Percentiles rank a stretch among this genome's conserved stretches.
Evolutionary conservation across 768 basidiomycete species (phyloP).

Genomic region (Favolaschia claudopus): DNA sequence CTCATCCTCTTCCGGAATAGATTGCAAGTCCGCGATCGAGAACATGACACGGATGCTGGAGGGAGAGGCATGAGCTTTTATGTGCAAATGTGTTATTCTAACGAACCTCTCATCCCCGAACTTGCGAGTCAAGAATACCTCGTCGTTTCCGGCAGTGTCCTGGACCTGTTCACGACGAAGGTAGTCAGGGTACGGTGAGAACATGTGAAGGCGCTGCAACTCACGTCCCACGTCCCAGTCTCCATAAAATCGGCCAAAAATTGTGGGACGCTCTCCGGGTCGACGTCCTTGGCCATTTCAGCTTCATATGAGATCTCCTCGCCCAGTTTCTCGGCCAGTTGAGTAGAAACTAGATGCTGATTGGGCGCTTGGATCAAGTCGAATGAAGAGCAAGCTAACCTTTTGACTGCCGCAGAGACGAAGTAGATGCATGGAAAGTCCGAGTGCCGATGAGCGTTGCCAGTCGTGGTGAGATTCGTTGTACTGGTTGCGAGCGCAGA

Average conservation of each 20-base stretch:
- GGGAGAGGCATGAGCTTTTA: not conserved
- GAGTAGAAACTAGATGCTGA: slow-evolving; percentile 53
- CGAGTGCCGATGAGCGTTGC: not conserved
- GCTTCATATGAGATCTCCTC: slow-evolving; percentile 89
- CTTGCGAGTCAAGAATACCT: slow-evolving; percentile 78
- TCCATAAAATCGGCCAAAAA: slow-evolving; percentile 79
- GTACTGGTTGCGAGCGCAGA: not conserved
- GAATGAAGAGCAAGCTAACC: not conserved
- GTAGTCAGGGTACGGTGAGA: not conserved
- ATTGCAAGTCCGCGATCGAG: slow-evolving; percentile 91
- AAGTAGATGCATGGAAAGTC: not conserved
- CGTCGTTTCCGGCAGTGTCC: slow-evolving; percentile 77
- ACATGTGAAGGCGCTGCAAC: slow-evolving; percentile 32
- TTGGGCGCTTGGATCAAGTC: too few species aligned
- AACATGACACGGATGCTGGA: slow-evolving; percentile 88
- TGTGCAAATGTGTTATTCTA: not conserved
- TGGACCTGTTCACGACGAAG: slow-evolving; percentile 60
- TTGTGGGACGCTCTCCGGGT: slow-evolving; percentile 60
- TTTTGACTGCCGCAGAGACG: not conserved
- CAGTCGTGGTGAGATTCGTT: not conserved
- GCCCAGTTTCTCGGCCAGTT: slow-evolving; percentile 75
- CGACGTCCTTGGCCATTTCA: slow-evolving; percentile 52
- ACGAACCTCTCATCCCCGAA: slow-evolving; percentile 91
- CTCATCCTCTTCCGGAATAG: slow-evolving; percentile 43
- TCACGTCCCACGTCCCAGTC: slow-evolving; percentile 80